These are phyloP conservation scores for Mimosa bimucronata DNA, from an alignment of 306 rosid species.

Conservation along the genomic window DNA sequence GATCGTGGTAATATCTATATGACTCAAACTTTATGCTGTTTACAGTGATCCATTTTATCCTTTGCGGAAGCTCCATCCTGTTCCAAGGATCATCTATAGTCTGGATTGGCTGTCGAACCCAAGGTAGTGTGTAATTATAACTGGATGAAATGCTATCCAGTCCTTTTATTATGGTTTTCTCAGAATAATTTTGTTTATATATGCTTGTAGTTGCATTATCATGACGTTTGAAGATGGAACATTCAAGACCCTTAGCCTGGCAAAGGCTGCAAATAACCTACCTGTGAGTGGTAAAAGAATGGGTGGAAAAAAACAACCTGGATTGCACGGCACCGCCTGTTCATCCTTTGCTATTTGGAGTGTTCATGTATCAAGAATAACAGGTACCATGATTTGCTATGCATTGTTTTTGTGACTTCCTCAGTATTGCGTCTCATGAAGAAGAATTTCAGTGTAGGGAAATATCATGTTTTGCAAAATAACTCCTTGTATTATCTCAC, in stretches of 20 bases:
- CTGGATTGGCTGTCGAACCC: slow-evolving; percentile 86
- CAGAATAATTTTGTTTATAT: slow-evolving; percentile 31
- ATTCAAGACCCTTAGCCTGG: slow-evolving; percentile 75
- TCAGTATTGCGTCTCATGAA: slow-evolving; percentile 7
- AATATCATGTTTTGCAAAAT: background rate
- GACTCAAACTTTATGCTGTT: slow-evolving; percentile 37
- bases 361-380: slow-evolving; percentile 74
- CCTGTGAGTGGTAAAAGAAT: slow-evolving; percentile 74
- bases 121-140: slow-evolving; percentile 53
- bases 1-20: slow-evolving; percentile 23
- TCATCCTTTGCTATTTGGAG: slow-evolving; percentile 85
- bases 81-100: slow-evolving; percentile 73
- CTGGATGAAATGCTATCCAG: slow-evolving; percentile 25
- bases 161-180: slow-evolving; percentile 29
- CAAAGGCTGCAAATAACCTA: slow-evolving; percentile 72
- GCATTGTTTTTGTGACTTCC: slow-evolving; percentile 20
- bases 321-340: slow-evolving; percentile 55
- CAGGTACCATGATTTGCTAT: slow-evolving; percentile 57
- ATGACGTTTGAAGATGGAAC: slow-evolving; percentile 93
- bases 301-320: slow-evolving; percentile 68
- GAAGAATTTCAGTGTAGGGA: slow-evolving; percentile 5
- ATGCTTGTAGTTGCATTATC: slow-evolving; percentile 69
- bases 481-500: background rate
- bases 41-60: slow-evolving; percentile 90
- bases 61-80: slow-evolving; percentile 72